Evolutionary conservation across 2,329 filamentous ascomycete genomes (phyloP), one percentile per base, ranked within the genome.

Genomic region (Ascochyta lentis): DNA sequence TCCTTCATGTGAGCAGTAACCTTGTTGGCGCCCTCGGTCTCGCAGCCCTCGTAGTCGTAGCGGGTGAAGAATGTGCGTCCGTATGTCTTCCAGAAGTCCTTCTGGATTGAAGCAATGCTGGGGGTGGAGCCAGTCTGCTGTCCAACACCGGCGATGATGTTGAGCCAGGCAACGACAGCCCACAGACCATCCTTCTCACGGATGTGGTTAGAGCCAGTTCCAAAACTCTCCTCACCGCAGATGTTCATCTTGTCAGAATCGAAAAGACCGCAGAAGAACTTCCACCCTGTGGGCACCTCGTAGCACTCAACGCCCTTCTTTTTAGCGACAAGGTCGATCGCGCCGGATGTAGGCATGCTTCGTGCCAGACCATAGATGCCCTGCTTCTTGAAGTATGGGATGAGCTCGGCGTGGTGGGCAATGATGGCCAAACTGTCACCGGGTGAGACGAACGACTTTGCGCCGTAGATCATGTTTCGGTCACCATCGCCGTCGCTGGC

Each of bases 201-300:
- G 73, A 99, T 96, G 79, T 99, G 95, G 83, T 99, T 97, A 79
- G 91, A 96, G 35, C 95, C 95, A 10, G 95, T 99, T 65, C 95
- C 95, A 77, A 99, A 99, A 63, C 90, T 95, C 84, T 99, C 95
- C 80, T 99, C 95, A 56, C 95, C 95, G 74, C 95, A 99, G 76
- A 99, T 99, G 72, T 95, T 98, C 95, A 99, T 99, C 86, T 99
- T 99, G 78, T 99, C 94, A 64, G 98, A 85, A 53, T 96, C 95
- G 63, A 92, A 96, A 38, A 96, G 95, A 59, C 95, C 95, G 75
- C 98, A 99, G 42, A 95, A 99, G 80, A 91, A 96, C 84, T 96
- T 98, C 95, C 95, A 99, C 70, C 95, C 95, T 0, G 95, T 99
- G 34, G 95, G 95, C 1, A 99, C 95, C 79, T 99, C 95, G 80